Conservation (phyloP, 169 alveolate genomes). For the Plasmodium yoelii region DNA sequence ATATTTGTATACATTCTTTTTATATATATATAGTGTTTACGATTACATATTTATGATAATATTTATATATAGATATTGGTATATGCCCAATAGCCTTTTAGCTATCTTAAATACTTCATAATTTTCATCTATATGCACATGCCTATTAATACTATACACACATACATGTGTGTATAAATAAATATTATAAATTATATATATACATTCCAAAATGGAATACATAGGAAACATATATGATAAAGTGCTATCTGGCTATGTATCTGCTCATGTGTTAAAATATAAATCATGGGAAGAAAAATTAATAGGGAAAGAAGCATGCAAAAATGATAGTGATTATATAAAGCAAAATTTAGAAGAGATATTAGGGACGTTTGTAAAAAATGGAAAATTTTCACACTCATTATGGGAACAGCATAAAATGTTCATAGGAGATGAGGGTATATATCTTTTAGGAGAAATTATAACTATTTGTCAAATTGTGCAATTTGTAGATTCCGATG, state of each 20-base stretch:
- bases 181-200: constrained; percentile 7
- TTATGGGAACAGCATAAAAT: constrained; percentile 58
- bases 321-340: constrained; percentile 2
- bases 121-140: not conserved
- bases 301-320: constrained; percentile 39
- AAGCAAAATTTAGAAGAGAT: constrained; percentile 40
- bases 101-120: no score
- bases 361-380: constrained; percentile 55
- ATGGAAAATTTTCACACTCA: constrained; percentile 66
- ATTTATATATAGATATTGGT: no score
- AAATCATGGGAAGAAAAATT: constrained; percentile 55
- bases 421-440: constrained; percentile 74
- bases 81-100: no score
- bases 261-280: constrained; percentile 53
- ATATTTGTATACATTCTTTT: not conserved
- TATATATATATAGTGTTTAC: not conserved
- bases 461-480: constrained; percentile 68
- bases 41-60: no score
- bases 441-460: constrained; percentile 58
- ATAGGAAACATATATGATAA: constrained; percentile 67
- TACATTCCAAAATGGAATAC: constrained; percentile 53
- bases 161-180: constrained; percentile 33
- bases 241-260: constrained; percentile 73
- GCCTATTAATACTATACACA: not conserved
- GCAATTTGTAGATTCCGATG: constrained; percentile 55